Base-by-base conservation (phyloP, 345 rosid species). In the Barbarea vulgaris region DNA sequence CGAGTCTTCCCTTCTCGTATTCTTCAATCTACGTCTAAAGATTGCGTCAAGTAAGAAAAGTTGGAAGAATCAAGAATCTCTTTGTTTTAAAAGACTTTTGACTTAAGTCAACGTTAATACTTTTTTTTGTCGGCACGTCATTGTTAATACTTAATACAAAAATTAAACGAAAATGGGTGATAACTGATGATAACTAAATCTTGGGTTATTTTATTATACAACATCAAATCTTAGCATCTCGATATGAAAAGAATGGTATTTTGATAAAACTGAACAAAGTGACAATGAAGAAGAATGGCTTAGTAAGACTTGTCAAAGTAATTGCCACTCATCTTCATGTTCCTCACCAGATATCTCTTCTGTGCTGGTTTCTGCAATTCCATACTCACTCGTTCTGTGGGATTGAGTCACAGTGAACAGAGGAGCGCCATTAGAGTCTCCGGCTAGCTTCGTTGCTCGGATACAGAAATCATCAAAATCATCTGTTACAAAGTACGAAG, bases 341-440 rank as follows among this genome's bases (percentile, higher is more conserved):
- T 68, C 73, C 19, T 56, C 70, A 33, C 60, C 41, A 70, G 70
- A 14, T 19, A 64, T 79, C 56, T 78, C 86, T 44, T 28, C 11
- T 9, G 18, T 42, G 65, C 28, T 69, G 22, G 34, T 46, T 53
- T 70, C 80, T 31, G 53, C 50, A 34, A 64, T 63, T 55, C 77
- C 91, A 42, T 73, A 73, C 27, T 74, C 84, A 27, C 14, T 61
- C 19, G 5, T 53, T 6, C 50, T 72, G 46, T 73, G 83, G 10
- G 78, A 74, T 55, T 79, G 73, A 63, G 80, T 73, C 53, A 86
- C 86, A 0, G 87, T 86, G 56, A 92, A 95, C 46, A 95, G 62
- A 0, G 99, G 99, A 47, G 99, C 99, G 4, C 99, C 97, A 7
- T 79, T 79, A 0, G 99, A 90, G 58, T 88, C 93, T 47, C 85